Base-by-base conservation (phyloP, 108 stramenopile genomes). In the Halocafeteria seosinensis region DNA sequence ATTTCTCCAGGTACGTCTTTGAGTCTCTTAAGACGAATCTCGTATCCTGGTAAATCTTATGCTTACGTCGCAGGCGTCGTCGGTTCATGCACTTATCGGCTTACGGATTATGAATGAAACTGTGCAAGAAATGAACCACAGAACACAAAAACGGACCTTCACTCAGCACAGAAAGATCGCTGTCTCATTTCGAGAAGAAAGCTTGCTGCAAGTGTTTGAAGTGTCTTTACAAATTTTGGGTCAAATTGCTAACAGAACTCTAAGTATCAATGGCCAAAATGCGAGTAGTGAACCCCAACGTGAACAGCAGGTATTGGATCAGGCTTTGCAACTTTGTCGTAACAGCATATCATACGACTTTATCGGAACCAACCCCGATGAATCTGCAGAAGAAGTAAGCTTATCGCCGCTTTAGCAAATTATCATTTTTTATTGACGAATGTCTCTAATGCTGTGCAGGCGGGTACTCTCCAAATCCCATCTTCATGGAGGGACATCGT, bases 311-410 rank as follows among this genome's bases (percentile, higher is more conserved):
- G 89, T 88, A 2, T 69, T 90, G 64, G 88, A 88, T 68, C 88
- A 87, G 65, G 78, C 88, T 1, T 77, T 94, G 21, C 68, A 76
- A n/a, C 81, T 92, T 57, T 70, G 74, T 31, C 86, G 84, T 3
- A 81, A 87, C 26, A 92, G 92, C 79, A 75, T 96, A 50, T 83
- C 79, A 34, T 96, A 91, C 71, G 95, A 96, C 68, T 96, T 97
- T 74, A 93, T 94, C 67, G 95, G 95, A 26, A 97, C 95, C 31
- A 94, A 92, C 71, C 90, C 92, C 31, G 91, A 94, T 66, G 92
- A 97, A 80, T 87, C 88, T 32, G 81, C 89, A 21, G 95, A 96
- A 72, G 92, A 96, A 63, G 89, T 94, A 24, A 91, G 92, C 21
- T 92, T 92, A 9, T n/a, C n/a, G n/a, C n/a, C n/a, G n/a, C n/a